Conservation (phyloP, 495 filamentous ascomycete species). For the Penicillium roqueforti region DNA sequence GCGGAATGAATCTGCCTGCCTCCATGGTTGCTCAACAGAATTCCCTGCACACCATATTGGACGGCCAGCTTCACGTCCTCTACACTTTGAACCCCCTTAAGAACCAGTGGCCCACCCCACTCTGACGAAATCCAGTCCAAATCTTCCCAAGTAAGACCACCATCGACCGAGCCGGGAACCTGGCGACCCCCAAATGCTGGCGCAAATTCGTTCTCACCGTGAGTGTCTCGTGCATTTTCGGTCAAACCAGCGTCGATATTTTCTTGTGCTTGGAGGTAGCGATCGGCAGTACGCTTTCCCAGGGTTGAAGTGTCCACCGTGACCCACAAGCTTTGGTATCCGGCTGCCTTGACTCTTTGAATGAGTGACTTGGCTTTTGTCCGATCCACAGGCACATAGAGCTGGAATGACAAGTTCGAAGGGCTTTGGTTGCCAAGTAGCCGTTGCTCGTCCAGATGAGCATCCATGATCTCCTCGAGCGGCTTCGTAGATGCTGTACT, state of each 20-base stretch:
- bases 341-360: conserved; percentile 17
- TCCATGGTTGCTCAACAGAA: conserved; percentile 18
- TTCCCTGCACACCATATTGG: conserved; percentile 14
- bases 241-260: conserved; percentile 6
- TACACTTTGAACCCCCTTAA: conserved; percentile 16
- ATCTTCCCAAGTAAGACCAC: conserved; percentile 19
- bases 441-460: conserved; percentile 13
- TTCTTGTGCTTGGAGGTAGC: conserved; percentile 21
- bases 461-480: conserved; percentile 21
- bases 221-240: conserved; percentile 1
- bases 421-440: conserved; percentile 12
- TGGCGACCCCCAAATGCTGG: conserved; percentile 20
- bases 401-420: conserved; percentile 16
- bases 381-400: conserved; percentile 18
- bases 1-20: conserved; percentile 17
- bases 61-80: conserved; percentile 17
- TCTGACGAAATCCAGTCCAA: conserved; percentile 16
- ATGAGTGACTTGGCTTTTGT: conserved; percentile 14
- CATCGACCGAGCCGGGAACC: conserved; percentile 16
- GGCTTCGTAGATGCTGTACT: conserved; percentile 19
- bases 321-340: conserved; percentile 21
- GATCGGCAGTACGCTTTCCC: conserved; percentile 20
- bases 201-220: conserved; percentile 12
- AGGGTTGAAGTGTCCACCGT: conserved; percentile 20
- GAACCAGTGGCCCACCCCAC: conserved; percentile 17